A percentile compares a stretch with the other conserved stretches of the same genome.
Evolutionary conservation across 306 rosid genomes (phyloP).

Genomic region (Quillaja saponaria): DNA sequence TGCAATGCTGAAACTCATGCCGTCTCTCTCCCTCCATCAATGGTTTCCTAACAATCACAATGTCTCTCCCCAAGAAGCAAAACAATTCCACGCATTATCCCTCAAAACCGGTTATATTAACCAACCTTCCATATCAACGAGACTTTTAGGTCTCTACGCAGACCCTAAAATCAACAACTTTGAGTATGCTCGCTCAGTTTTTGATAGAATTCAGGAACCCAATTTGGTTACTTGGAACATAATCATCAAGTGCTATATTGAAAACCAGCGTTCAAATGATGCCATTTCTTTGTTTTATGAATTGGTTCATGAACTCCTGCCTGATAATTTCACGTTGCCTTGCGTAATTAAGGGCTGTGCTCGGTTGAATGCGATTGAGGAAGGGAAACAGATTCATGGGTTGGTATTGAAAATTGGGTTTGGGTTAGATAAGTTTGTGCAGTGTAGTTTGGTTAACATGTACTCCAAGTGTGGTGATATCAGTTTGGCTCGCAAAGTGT

Average conservation of each 20-base stretch:
- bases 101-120: conserved; percentile 47
- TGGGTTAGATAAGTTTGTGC: conserved; percentile 51
- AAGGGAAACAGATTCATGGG: conserved; percentile 61
- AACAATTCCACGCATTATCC: conserved; percentile 45
- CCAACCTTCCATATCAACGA: conserved; percentile 42
- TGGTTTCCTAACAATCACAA: conserved; percentile 22
- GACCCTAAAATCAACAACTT: conserved; percentile 50
- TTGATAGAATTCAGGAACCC: conserved; percentile 37
- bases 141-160: conserved; percentile 50
- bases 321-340: conserved; percentile 52
- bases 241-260: conserved; percentile 45
- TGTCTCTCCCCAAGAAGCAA: conserved; percentile 30
- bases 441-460: conserved; percentile 58
- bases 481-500: conserved; percentile 43
- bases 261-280: conserved; percentile 48
- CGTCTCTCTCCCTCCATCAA: conserved; percentile 23
- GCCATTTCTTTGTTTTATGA: conserved; percentile 42
- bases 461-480: conserved; percentile 58
- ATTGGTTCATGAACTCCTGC: conserved; percentile 36
- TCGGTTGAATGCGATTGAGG: conserved; percentile 41
- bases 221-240: conserved; percentile 45
- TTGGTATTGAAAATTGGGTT: conserved; percentile 48
- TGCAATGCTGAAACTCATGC: conserved; percentile 31
- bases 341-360: conserved; percentile 56
- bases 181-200: conserved; percentile 42